Evolutionary conservation across 148 eudicot genomes (phyloP), one percentile per base, ranked within the genome.

Genomic region (Talinum fruticosum): DNA sequence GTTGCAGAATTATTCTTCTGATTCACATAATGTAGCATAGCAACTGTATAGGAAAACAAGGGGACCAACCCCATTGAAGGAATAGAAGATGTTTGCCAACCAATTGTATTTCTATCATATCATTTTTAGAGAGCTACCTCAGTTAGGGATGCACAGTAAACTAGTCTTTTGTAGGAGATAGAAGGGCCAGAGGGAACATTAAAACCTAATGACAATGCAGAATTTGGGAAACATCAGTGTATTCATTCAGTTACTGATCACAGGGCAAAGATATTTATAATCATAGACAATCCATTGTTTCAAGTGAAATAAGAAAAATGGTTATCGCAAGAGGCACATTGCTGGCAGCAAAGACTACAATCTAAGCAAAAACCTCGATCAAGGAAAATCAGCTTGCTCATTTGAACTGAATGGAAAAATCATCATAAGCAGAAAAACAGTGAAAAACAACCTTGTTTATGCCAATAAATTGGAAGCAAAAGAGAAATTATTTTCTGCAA

Each of bases 21-120:
- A n/a, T n/a, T 28, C 59, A 44, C 28, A 41, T n/a, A 23, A 73
- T 49, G 75, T 24, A 53, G 34, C 6, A 49, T 66, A 33, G 44
- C 33, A 5, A 61, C 24, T 73, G 65, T 64, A 62, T 68, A 38
- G 76, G 32, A 69, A 61, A 78, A n/a, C 6, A 38, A 12, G 33
- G 71, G 71, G 76, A 78, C 57, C 41, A 61, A 70, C 59, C 71
- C 62, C 69, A 29, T 36, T 54, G 29, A 41, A 28, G 69, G 26
- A 62, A 71, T 14, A 62, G 33, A 61, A 59, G 2, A 18, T 59
- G 45, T 78, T 57, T 12, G 8, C 32, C 36, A 78, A 54, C 59
- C 34, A 78, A 33, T 30, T 61, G 62, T 45, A 61, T 72, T 61
- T 41, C 32, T 15, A 33, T 71, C 23, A 38, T 10, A 62, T 28